A percentile compares a stretch with the other conserved stretches of the same genome.
phyloP scores from a whole-genome alignment of 768 basidiomycete species.

The Boletus vermiculosoides region DNA sequence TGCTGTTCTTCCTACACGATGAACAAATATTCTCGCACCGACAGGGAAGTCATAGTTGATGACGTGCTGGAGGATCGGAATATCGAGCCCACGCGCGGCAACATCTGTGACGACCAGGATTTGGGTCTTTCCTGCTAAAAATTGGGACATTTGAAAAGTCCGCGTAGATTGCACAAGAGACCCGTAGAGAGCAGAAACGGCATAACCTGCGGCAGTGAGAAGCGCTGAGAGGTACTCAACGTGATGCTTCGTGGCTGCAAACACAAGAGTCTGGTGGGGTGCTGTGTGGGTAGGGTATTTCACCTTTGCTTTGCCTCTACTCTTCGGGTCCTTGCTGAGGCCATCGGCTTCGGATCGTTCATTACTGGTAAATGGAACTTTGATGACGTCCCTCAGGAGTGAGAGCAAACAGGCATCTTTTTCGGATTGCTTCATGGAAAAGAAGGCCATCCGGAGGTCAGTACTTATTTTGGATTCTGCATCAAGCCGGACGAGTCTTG shows the following conservation, averaged over 20 bases:
- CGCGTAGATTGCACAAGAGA: slow-evolving; percentile 92
- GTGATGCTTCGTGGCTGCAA: slow-evolving; percentile 97
- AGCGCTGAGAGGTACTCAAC: slow-evolving; percentile 90
- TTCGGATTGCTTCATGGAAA: slow-evolving; percentile 86
- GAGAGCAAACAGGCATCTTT: slow-evolving; percentile 89
- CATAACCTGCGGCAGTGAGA: slow-evolving; percentile 77
- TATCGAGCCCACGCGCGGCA: slow-evolving; percentile 97
- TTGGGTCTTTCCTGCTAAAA: slow-evolving; percentile 74
- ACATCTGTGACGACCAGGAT: slow-evolving; percentile 97
- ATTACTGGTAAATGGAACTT: slow-evolving; percentile 60
- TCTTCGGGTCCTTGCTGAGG: slow-evolving; percentile 39
- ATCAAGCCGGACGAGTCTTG: slow-evolving; percentile 94
- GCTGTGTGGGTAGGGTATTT: slow-evolving; percentile 51
- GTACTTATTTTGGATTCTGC: slow-evolving; percentile 93
- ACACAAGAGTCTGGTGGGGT: slow-evolving; percentile 90
- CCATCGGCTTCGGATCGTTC: slow-evolving; percentile 21
- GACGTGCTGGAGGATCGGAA: slow-evolving; percentile 94
- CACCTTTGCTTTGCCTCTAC: slow-evolving; percentile 51
- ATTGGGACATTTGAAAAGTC: slow-evolving; percentile 85
- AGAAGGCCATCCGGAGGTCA: slow-evolving; percentile 93
- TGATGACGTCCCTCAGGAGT: slow-evolving; percentile 84
- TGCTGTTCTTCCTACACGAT: slow-evolving; percentile 95
- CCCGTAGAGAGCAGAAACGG: slow-evolving; percentile 93
- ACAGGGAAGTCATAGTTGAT: slow-evolving; percentile 98
- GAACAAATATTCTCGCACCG: slow-evolving; percentile 89